Evolutionary conservation across 2,329 filamentous ascomycete genomes (phyloP), one percentile per base, ranked within the genome.

Genomic region (Gyromitra esculenta): DNA sequence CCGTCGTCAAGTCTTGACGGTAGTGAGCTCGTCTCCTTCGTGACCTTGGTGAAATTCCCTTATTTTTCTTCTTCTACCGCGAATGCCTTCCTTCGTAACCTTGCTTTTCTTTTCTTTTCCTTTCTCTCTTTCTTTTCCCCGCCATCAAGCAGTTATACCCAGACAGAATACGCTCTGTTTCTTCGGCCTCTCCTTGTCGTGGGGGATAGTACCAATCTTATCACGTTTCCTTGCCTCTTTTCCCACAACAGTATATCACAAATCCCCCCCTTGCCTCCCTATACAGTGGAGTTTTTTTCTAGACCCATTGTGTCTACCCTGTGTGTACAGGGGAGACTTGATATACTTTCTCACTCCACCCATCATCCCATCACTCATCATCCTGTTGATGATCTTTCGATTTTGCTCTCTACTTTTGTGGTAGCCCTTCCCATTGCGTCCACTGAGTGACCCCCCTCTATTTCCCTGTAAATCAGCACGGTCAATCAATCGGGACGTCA

Each of bases 401-500:
- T 71, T 75, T 75, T 50, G 21, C 35, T 57, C 69, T 62, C 69
- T 76, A 72, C 68, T 62, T 73, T 63, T 63, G 69, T 73, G 73
- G 70, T 68, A 71, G 70, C 64, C 21, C 35, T 77, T 70, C 73
- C 68, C 64, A 68, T 78, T 68, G 62, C 75, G 65, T 52, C 60
- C 60, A 68, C 66, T 64, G 37, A 45, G 21, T 31, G 52, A 48
- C 52, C 59, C 69, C 54, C 62, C 43, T 60, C 64, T 62, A 37
- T 67, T 67, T 72, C 77, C 77, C 77, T 79, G 77, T 70, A 73
- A 78, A 78, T 75, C 69, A 78, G 70, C 67, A 74, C 48, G 70
- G 76, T 78, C 71, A 75, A 78, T 78, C 77, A 78, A 77, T 78
- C 70, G 60, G 75, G 60, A 78, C 77, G 75, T 77, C 77, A 78